Base-by-base conservation (phyloP, 139 green algal species). In the Mesotaenium endlicherianum region DNA sequence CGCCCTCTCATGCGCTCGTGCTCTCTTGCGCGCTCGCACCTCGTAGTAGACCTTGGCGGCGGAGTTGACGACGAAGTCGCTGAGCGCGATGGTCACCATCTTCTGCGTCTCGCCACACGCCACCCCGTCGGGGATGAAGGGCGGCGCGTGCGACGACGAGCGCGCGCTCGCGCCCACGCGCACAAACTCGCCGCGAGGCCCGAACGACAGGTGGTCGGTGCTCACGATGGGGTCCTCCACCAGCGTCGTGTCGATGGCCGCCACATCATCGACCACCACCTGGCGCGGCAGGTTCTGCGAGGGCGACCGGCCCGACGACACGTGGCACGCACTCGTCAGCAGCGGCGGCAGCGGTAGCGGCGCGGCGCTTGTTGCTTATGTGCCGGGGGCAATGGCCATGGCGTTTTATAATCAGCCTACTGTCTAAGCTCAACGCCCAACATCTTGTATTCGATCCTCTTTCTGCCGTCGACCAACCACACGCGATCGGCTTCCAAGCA, bases 11-110 rank as follows among this genome's bases (percentile, higher is more conserved):
- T n/a, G n/a, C n/a, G n/a, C n/a, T n/a, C n/a, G n/a, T n/a, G n/a
- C n/a, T n/a, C n/a, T n/a, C n/a, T n/a, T n/a, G n/a, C 20, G 53
- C 20, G 53, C 26, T 20, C 26, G 41, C 42, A 78, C 70, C 57
- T 77, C 75, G 8, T 82, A 81, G 69, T 84, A 84, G n/a, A 83
- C 77, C 30, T 4, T 30, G 4, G 64, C 64, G n/a, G 77, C 77
- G 50, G 64, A 83, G 67, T 84, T 84, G 34, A 84, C 31, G 2
- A 84, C 77, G 30, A 47, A 42, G 30, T 43, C 77, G 64, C 60
- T 84, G 4, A 84, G 47, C 31, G 75, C 47, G n/a, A 82, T 79
- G 39, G 75, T 82, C 38, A 82, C 44, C 75, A 82, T 82, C 26
- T 79, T 82, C 60, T 82, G 31, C 5, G 60, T 47, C 30, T 77